Base-by-base conservation (phyloP, 169 alveolate species). In the Plasmodium blacklocki region DNA sequence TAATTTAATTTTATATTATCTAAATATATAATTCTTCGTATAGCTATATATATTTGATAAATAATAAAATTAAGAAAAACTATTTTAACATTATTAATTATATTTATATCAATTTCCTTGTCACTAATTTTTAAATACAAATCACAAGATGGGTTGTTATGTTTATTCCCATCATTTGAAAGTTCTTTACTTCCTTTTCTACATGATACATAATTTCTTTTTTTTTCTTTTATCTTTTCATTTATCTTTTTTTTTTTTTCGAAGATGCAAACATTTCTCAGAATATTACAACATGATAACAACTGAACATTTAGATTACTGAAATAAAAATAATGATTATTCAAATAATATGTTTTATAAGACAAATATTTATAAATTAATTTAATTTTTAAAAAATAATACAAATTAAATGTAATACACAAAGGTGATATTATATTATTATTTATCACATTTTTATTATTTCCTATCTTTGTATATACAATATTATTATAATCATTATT, bases 1-100 rank as follows among this genome's bases (percentile, higher is more conserved):
- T 18, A 11, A n/a, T 19, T 50, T n/a, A 71, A 19, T 11, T 71
- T 71, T 29, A 47, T 47, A 47, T 47, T 52, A 26, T 15, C n/a
- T 23, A 71, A 18, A 47, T 71, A 71, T 4, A 71, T 19, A 19
- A 71, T 71, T 71, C 78, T 45, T 9, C 78, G 18, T 18, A 67
- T 2, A 14, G 89, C 64, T n/a, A 71, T 11, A 58, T 78, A 78
- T 21, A 78, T 8, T 45, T 78, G 78, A 60, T 78, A 78, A 8
- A 66, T 52, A 19, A 78, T 43, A 18, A 26, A 66, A 66, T 58
- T 78, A n/a, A 66, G 18, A 59, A 78, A 78, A 7, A 71, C 18
- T 12, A 78, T 71, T 47, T 45, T 66, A 18, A 76, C 89, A 15
- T 64, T 52, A 23, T 78, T 78, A 2, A 68, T 14, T 43, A 78